Evolutionary conservation across 1,139 yeast species (phyloP), one percentile per base, ranked within the genome.

Genomic region (Pichia sorboxylosa): DNA sequence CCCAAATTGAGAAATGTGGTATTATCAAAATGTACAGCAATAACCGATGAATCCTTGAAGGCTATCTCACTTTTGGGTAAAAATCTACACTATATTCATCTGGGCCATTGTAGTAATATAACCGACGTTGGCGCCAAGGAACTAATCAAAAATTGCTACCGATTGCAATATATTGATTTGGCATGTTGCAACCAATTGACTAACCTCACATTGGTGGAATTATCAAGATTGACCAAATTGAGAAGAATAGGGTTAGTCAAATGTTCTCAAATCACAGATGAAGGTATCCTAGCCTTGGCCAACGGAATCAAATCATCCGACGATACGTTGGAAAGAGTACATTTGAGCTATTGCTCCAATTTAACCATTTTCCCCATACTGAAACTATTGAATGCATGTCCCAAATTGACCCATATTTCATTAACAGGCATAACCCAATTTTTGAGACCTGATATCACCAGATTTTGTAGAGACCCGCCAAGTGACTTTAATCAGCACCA

Each of bases 181-280:
- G 97, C 97, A 15, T 85, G 96, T 54, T 90, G 98, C 54, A 67
- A 80, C 2, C 94, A 84, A 54, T 65, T 90, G 36, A 87, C 97
- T 2, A 87, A 90, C 57, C 70, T 75, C 52, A 78, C 95, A 0
- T 70, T 90, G 31, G 69, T 72, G 32, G 94, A 81, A 48, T 61
- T 90, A 43, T 74, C 94, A 2, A 70, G 69, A 33, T 63, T 90
- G 42, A 87, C 93, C 11, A 76, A 81, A 49, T 64, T 90, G 45
- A 73, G 93, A 49, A 71, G 98, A 56, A 85, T 90, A 30, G 98
- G 98, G 0, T 63, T 90, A 35, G 98, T 90, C 18, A 87, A 87
- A 55, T 90, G 98, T 56, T 72, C 75, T 23, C 74, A 81, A 50
- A 84, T 90, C 45, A 80, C 94, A 5, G 97, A 87, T 54, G 73